Evolutionary conservation across 2,329 filamentous ascomycete genomes (phyloP), one percentile per base, ranked within the genome.

Genomic region (Hypoxylon sp.): DNA sequence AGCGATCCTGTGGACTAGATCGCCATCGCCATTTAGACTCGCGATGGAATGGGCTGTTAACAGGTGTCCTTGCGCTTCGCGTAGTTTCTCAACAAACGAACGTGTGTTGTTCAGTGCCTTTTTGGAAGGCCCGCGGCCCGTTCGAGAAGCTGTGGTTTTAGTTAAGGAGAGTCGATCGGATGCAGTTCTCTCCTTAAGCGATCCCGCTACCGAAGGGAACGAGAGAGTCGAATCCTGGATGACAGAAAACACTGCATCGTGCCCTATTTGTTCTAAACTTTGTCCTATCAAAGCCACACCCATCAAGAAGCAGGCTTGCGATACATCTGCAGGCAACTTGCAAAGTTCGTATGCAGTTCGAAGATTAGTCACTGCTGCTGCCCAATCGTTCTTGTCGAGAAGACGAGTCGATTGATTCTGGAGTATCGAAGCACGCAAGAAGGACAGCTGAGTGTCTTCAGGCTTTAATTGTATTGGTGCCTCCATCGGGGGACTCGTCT

Each of bases 171-270:
- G 69, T 30, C 79, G 78, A 46, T 83, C 80, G 10, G 77, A 73
- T 28, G 74, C 71, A n/a, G 65, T 69, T 66, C 80, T 81, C 34
- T 85, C 85, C 25, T 80, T 73, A 28, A 72, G 64, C 14, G 75
- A 63, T 67, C 79, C 77, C 69, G 82, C 81, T 38, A 95, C 83
- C 0, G 93, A 90, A 1, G 94, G 93, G 65, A 95, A 91, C 0
- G 94, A 97, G 25, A 98, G 90, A 0, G 94, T 97, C 0, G 96
- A 98, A 74, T 99, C 96, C 49, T 95, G 93, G 14, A 98, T 86
- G 9, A 95, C 92, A 17, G 93, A 97, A 78, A 95, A 97, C 2
- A 96, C 91, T 2, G 94, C 90, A 78, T 97, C 93, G 3, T 87
- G 86, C 11, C 90, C 86, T 83, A 97, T 92, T 74, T 91, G 86